phyloP scores from a whole-genome alignment of 371 early-diverging fungal species.

The Mortierella sp. region DNA sequence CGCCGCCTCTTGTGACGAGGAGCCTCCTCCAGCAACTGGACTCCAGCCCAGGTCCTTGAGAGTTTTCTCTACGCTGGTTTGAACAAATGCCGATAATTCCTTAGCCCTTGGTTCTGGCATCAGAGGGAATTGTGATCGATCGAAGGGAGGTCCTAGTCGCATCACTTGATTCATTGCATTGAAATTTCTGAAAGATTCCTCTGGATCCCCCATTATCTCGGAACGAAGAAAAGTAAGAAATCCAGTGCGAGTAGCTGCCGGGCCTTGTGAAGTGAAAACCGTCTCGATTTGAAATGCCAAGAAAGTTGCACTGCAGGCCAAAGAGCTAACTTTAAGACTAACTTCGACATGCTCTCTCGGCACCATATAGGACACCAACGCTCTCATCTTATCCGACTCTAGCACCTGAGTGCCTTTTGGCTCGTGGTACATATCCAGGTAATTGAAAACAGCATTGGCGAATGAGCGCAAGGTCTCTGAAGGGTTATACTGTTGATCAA shows the following conservation, averaged over 20 bases:
- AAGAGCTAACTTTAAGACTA: background rate
- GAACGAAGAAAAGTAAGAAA: conserved; percentile 27
- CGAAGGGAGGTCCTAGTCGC: conserved; percentile 21
- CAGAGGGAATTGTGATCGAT: conserved; percentile 26
- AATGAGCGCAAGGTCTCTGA: too few relatives aligned
- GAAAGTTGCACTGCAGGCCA: background rate
- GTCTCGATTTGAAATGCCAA: conserved; percentile 25
- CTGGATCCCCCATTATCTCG: conserved; percentile 35
- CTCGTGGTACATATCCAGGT: too few relatives aligned
- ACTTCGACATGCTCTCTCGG: background rate
- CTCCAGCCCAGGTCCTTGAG: conserved; percentile 23
- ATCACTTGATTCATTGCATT: conserved; percentile 7
- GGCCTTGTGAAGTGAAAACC: conserved; percentile 26
- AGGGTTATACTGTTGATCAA: too few relatives aligned
- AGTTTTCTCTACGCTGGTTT: conserved; percentile 5
- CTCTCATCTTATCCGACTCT: too few relatives aligned
- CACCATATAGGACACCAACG: too few relatives aligned
- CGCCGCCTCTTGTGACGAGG: too few relatives aligned
- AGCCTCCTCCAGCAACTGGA: too few relatives aligned
- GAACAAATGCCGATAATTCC: conserved; percentile 11
- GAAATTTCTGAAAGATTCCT: conserved; percentile 16
- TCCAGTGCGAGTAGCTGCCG: conserved; percentile 28
- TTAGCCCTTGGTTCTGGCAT: conserved; percentile 20
- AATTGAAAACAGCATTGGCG: too few relatives aligned
- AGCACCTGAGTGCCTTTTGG: background rate